These are phyloP conservation scores for Pyrus hybrid DNA, from an alignment of 331 rosid genomes.

Conservation along the genomic window DNA sequence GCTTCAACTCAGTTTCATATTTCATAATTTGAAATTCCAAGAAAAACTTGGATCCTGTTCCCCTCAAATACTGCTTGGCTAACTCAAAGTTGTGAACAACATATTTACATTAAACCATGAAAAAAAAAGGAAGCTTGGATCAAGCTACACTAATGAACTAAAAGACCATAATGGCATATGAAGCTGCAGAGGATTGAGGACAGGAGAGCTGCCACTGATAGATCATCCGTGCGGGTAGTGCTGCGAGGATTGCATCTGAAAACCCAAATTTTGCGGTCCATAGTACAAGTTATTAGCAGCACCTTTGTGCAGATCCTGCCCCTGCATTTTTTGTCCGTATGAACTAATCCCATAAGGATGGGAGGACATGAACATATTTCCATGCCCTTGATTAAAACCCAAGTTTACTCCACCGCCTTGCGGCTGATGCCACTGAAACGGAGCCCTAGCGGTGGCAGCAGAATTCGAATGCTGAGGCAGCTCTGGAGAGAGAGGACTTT, in stretches of 20 bases:
- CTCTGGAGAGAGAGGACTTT: conserved; percentile 41
- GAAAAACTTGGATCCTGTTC: conserved; percentile 17
- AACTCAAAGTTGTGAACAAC: conserved; percentile 31
- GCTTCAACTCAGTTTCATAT: conserved; percentile 1
- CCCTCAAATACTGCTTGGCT: conserved; percentile 23
- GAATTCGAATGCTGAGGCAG: conserved; percentile 37
- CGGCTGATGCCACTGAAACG: conserved; percentile 62
- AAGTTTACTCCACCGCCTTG: conserved; percentile 32
- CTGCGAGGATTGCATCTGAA: conserved; percentile 67
- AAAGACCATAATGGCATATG: conserved; percentile 20
- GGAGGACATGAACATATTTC: conserved; percentile 37
- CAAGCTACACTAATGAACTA: conserved; percentile 25
- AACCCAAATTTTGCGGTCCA: conserved; percentile 63
- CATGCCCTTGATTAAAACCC: conserved; percentile 33
- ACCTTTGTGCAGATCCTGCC: conserved; percentile 38
- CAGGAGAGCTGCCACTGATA: conserved; percentile 8
- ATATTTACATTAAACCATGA: conserved; percentile 52
- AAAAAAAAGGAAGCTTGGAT: conserved; percentile 3
- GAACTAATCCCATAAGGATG: conserved; percentile 44
- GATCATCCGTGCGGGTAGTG: conserved; percentile 53
- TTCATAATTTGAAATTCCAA: conserved; percentile 27
- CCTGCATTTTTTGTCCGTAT: conserved; percentile 40
- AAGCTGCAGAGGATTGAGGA: conserved; percentile 21
- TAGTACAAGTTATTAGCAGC: conserved; percentile 39
- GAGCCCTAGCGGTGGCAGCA: conserved; percentile 9